phyloP scores from a whole-genome alignment of 2,329 filamentous ascomycete genomes.

The Berkeleyomyces basicola region DNA sequence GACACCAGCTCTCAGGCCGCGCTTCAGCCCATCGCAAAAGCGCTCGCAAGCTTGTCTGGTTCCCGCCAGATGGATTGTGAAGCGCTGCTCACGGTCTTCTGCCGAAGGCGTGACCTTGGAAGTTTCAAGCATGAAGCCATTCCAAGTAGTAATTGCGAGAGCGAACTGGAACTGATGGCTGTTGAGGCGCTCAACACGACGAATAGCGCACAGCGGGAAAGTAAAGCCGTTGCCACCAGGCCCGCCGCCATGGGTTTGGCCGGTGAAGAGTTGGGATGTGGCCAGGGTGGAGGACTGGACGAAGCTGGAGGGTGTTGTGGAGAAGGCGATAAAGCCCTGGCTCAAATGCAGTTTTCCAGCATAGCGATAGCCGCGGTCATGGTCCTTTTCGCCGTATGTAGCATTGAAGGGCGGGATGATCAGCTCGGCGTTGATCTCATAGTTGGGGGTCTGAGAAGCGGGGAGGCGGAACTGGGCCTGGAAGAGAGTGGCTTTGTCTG shows the following conservation, averaged over 20 bases:
- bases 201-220: conserved; percentile 77
- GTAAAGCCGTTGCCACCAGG: conserved; percentile 94
- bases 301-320: conserved; percentile 81
- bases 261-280: conserved; percentile 71
- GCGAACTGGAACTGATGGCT: conserved; percentile 89
- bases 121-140: conserved; percentile 45
- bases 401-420: conserved; percentile 62
- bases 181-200: conserved; percentile 80
- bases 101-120: conserved; percentile 24
- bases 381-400: conserved; percentile 49
- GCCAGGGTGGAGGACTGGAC: conserved; percentile 60
- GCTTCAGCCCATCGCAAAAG: conserved; percentile 92
- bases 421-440: conserved; percentile 92
- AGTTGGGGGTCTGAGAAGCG: conserved; percentile 76
- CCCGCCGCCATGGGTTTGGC: conserved; percentile 81
- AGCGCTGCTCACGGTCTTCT: conserved; percentile 50
- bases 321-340: conserved; percentile 92
- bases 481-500: conserved; percentile 84
- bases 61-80: conserved; percentile 81
- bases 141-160: conserved; percentile 90
- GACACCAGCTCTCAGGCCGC: conserved; percentile 70
- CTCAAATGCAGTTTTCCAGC: conserved; percentile 84
- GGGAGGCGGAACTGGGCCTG: conserved; percentile 93
- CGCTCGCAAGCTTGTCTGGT: conserved; percentile 79
- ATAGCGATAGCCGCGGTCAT: conserved; percentile 69